Conservation (phyloP, 306 rosid genomes). For the Notholithocarpus densiflorus region DNA sequence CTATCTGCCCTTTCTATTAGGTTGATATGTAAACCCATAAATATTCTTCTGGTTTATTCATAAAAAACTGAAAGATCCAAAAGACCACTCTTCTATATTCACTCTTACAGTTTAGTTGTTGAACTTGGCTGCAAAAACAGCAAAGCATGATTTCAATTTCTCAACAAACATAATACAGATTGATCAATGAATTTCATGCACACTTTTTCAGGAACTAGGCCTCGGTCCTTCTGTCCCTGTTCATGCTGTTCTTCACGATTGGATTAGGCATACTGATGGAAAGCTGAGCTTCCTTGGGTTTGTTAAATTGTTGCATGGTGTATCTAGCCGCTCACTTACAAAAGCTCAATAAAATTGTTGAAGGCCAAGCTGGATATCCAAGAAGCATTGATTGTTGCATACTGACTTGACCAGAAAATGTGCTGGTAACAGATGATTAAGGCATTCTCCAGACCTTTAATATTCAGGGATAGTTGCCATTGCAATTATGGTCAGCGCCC, state of each 20-base stretch:
- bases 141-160: not conserved
- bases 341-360: slow-evolving; percentile 49
- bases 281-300: slow-evolving; percentile 92
- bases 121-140: not conserved
- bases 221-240: slow-evolving; percentile 88
- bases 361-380: slow-evolving; percentile 14
- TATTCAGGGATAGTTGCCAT: slow-evolving; percentile 14
- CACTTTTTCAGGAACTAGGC: slow-evolving; percentile 73
- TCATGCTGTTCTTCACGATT: slow-evolving; percentile 89
- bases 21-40: not conserved
- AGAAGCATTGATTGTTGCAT: slow-evolving; percentile 19
- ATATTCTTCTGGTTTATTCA: not conserved
- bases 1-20: not conserved
- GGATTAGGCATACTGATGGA: slow-evolving; percentile 93
- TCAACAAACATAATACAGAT: not conserved
- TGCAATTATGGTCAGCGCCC: slow-evolving; percentile 13
- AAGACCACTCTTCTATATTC: not conserved
- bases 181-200: not conserved
- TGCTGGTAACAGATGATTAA: slow-evolving; percentile 19
- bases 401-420: slow-evolving; percentile 31
- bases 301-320: slow-evolving; percentile 80
- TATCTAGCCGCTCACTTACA: slow-evolving; percentile 53
- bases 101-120: not conserved
- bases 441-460: slow-evolving; percentile 8
- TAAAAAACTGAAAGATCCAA: not conserved